phyloP scores from a whole-genome alignment of 108 stramenopile genomes.

The Poteriospumella lacustris region DNA sequence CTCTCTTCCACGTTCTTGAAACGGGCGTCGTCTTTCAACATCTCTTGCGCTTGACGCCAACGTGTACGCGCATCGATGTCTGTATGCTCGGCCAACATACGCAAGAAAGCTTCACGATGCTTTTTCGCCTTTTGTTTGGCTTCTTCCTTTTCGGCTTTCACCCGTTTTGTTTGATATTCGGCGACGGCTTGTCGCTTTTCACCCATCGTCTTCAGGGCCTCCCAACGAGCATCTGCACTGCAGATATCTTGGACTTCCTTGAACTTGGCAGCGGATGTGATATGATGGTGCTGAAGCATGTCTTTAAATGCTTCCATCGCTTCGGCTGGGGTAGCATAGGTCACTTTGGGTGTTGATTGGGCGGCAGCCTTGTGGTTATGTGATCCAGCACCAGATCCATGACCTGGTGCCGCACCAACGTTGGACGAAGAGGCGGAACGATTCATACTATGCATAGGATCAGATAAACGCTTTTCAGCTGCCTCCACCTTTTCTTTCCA shows the following conservation, averaged over 20 bases:
- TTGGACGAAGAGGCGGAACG: too few relatives aligned
- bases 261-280: slow-evolving; percentile 41
- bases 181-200: slow-evolving; percentile 45
- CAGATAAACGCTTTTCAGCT: slow-evolving; percentile 26
- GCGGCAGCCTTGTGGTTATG: not conserved
- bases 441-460: too few relatives aligned
- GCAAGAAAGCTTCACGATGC: slow-evolving; percentile 48
- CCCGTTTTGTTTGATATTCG: slow-evolving; percentile 52
- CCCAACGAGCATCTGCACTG: slow-evolving; percentile 15
- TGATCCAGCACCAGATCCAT: not conserved
- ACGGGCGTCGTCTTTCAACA: slow-evolving; percentile 41
- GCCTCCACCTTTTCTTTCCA: slow-evolving; percentile 37
- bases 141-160: slow-evolving; percentile 45
- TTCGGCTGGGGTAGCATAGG: slow-evolving; percentile 40
- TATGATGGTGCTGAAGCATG: slow-evolving; percentile 35
- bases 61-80: slow-evolving; percentile 44
- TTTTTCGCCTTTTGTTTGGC: slow-evolving; percentile 36
- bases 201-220: slow-evolving; percentile 38
- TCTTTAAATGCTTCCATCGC: slow-evolving; percentile 43
- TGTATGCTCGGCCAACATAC: slow-evolving; percentile 48
- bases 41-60: slow-evolving; percentile 45
- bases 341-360: not conserved
- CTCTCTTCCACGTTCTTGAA: slow-evolving; percentile 40
- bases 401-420: not conserved
- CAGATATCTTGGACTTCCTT: slow-evolving; percentile 12